These are phyloP conservation scores for Rhododendron molle DNA, from an alignment of 148 eudicot genomes.

Conservation along the genomic window DNA sequence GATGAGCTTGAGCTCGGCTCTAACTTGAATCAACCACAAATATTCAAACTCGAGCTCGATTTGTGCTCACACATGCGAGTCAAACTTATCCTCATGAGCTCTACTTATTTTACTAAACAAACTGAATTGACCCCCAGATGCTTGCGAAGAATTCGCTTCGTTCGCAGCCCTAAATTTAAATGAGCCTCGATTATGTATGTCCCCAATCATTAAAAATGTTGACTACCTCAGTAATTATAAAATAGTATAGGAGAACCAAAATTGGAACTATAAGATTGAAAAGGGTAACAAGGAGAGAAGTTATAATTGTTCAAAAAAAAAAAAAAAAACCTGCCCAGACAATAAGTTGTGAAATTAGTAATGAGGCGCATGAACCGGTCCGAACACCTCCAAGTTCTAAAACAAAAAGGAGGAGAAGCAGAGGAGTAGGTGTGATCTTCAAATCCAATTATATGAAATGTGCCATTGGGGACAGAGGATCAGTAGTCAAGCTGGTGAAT, in stretches of 20 bases:
- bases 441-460: background rate
- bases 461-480: background rate
- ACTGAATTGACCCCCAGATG: background rate
- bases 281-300: background rate
- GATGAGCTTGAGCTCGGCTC: background rate
- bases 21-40: too few species aligned
- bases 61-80: background rate
- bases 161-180: background rate
- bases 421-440: background rate
- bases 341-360: too few species aligned
- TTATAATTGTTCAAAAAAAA: background rate
- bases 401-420: background rate
- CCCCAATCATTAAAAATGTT: background rate
- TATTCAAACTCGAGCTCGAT: background rate
- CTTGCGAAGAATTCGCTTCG: background rate
- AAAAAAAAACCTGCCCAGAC: background rate
- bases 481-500: background rate
- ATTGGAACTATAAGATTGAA: background rate
- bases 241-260: too few species aligned
- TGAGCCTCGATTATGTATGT: background rate
- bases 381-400: too few species aligned
- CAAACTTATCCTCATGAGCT: background rate
- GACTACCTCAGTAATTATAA: background rate
- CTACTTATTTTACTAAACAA: background rate
- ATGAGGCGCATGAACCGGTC: too few species aligned